Base-by-base conservation (phyloP, 2,329 filamentous ascomycete genomes). In the Talaromyces sp. region DNA sequence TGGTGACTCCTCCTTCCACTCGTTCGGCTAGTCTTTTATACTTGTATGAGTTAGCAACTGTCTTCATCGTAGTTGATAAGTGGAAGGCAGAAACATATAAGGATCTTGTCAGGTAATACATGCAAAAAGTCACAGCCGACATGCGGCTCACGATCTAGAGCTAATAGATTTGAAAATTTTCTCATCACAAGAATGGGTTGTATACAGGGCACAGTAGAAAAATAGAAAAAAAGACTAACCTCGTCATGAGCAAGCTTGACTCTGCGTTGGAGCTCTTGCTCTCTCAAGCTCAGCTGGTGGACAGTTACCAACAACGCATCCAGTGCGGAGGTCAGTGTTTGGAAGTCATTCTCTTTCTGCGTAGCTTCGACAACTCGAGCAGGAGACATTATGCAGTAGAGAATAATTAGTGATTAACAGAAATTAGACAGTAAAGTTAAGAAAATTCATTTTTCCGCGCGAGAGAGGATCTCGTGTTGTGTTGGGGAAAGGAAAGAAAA, bases 71-170 rank as follows among this genome's bases (percentile, higher is more conserved):
- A 45, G 49, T 67, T 59, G 47, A 68, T 25, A 17, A 66, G 43
- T 63, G 67, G 47, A 27, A 65, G 41, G 62, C 68, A 69, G 67
- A 65, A 68, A 67, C 50, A 66, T 68, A 52, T 13, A 61, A 47
- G 68, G 72, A 69, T 82, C 80, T 78, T 76, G 72, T 83, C 82
- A 82, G 81, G 77, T 81, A 81, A 84, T 82, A 83, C 77, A 83
- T 83, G 79, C 77, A 72, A 86, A 78, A 90, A 87, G 84, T 90
- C 89, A 86, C 79, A 74, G 82, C 81, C 83, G 81, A 82, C 78
- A 69, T 72, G 74, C 84, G 81, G 86, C 88, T 91, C 85, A 84
- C 89, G 89, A 90, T 92, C 90, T 92, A 92, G 90, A 92, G 90
- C 90, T 92, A 91, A 90, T 65, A 45, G 79, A 73, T 75, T 63